Percentiles rank a stretch among this genome's conserved stretches.
phyloP scores from a whole-genome alignment of 345 rosid genomes.

The Camelina sativa region DNA sequence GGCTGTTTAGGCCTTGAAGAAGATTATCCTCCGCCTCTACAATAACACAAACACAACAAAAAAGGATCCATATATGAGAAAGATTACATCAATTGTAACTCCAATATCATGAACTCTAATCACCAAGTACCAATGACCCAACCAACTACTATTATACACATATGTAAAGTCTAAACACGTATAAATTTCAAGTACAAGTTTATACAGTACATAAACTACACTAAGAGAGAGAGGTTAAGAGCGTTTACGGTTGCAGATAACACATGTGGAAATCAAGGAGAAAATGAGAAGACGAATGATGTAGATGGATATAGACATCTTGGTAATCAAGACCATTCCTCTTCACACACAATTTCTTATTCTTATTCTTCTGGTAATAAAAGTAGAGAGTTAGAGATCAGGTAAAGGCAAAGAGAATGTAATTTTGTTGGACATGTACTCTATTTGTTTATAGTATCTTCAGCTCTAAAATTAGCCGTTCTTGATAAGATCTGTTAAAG shows the following conservation, averaged over 20 bases:
- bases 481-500: slow-evolving; percentile 29
- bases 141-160: no score
- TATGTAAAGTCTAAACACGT: not conserved
- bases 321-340: slow-evolving; percentile 16
- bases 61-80: not conserved
- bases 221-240: not conserved
- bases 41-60: not conserved
- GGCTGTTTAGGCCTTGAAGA: slow-evolving; percentile 77
- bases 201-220: no score
- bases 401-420: slow-evolving; percentile 14
- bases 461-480: not conserved
- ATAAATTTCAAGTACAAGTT: no score
- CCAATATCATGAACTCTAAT: not conserved
- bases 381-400: not conserved
- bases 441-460: slow-evolving; percentile 27
- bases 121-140: not conserved
- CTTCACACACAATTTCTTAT: slow-evolving; percentile 4
- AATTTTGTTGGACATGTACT: not conserved
- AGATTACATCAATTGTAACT: not conserved
- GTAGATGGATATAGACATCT: slow-evolving; percentile 27
- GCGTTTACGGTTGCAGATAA: slow-evolving; percentile 31
- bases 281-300: slow-evolving; percentile 31
- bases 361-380: not conserved
- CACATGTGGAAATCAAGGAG: slow-evolving; percentile 29
- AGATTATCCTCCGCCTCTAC: slow-evolving; percentile 68